phyloP scores from a whole-genome alignment of 2,329 filamentous ascomycete genomes.

The Ceratocystis ficicola region DNA sequence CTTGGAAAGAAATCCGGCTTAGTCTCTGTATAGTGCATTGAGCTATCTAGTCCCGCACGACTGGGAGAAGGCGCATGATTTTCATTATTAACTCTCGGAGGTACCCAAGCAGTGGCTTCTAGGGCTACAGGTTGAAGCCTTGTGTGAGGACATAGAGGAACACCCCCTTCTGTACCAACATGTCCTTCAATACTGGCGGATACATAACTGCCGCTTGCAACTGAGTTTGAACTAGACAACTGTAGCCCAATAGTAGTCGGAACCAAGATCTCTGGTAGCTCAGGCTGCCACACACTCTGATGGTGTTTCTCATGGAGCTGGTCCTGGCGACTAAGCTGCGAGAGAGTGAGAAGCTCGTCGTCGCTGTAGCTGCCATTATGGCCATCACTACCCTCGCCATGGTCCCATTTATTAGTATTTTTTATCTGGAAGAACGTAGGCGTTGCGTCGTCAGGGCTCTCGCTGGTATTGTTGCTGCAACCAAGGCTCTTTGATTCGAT shows the following conservation, averaged over 20 bases:
- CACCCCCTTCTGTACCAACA: not conserved
- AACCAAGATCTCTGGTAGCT: not conserved
- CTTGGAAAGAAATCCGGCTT: not conserved
- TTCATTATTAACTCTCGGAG: not conserved
- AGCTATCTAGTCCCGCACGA: not conserved
- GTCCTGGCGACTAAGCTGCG: not conserved
- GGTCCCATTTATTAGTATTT: not conserved
- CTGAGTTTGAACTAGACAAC: not conserved
- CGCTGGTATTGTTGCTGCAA: not conserved
- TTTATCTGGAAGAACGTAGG: not conserved
- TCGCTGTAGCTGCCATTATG: not conserved
- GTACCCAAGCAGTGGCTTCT: not conserved
- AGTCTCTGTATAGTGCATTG: not conserved
- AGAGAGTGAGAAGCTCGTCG: not conserved
- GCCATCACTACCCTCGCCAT: not conserved
- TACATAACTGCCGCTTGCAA: not conserved
- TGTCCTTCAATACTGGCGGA: not conserved
- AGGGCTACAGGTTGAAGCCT: not conserved
- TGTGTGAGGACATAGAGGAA: not conserved
- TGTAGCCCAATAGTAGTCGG: conserved; percentile 3
- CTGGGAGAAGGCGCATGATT: not conserved
- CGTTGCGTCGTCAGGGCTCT: not conserved
- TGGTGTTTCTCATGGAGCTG: not conserved
- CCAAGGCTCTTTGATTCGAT: too few relatives aligned
- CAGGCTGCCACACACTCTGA: not conserved